These are phyloP conservation scores for Fraxinus greggii DNA, from an alignment of 305 asterid genomes.

Conservation along the genomic window DNA sequence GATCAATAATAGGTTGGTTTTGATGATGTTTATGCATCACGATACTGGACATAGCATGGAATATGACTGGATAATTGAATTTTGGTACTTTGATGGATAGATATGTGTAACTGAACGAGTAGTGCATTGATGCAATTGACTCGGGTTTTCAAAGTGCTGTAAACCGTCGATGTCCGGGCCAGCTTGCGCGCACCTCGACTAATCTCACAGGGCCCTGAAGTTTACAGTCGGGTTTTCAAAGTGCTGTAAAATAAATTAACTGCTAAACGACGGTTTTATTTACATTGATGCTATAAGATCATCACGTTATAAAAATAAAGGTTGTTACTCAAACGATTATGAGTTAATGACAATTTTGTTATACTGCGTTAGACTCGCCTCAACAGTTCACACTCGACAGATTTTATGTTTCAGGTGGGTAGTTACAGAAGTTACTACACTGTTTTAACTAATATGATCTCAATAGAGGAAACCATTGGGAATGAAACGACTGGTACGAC, in stretches of 20 bases:
- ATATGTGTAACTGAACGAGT: not conserved
- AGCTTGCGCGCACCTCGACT: too few relatives aligned
- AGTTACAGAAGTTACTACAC: not conserved
- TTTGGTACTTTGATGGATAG: not conserved
- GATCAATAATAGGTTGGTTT: not conserved
- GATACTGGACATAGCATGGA: not conserved
- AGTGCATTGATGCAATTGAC: not conserved
- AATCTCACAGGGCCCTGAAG: too few relatives aligned
- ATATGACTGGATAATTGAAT: not conserved
- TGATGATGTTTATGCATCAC: not conserved
- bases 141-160: too few relatives aligned
- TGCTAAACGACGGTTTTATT: not conserved
- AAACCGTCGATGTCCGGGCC: too few relatives aligned
- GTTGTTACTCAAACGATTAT: not conserved
- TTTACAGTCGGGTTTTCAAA: too few relatives aligned
- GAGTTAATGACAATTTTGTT: not conserved
- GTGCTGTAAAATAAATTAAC: not conserved
- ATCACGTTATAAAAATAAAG: not conserved
- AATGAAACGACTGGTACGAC: slow-evolving; percentile 55
- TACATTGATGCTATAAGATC: not conserved
- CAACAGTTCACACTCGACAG: not conserved
- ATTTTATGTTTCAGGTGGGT: too few relatives aligned
- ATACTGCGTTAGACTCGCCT: not conserved
- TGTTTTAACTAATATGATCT: slow-evolving; percentile 30
- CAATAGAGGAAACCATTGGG: slow-evolving; percentile 45